These are phyloP conservation scores for Cyberlindnera americana DNA, from an alignment of 805 yeast species.

Conservation along the genomic window DNA sequence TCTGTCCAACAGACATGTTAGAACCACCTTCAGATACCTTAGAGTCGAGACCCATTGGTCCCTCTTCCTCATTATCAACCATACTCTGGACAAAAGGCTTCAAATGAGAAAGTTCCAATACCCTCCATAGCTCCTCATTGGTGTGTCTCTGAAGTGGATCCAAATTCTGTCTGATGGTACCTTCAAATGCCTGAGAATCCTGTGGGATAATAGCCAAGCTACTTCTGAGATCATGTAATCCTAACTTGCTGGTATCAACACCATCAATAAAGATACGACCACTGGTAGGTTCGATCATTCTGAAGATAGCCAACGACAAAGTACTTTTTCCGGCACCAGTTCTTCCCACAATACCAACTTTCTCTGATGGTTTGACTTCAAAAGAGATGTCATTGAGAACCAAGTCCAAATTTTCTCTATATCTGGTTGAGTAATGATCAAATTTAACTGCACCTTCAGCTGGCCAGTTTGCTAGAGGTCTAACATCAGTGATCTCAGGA, in stretches of 20 bases:
- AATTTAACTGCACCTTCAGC: conserved; percentile 61
- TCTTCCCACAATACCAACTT: conserved; percentile 93
- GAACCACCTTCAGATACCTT: conserved; percentile 63
- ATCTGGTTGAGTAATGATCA: conserved; percentile 71
- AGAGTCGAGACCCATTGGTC: conserved; percentile 48
- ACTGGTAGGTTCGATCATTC: conserved; percentile 73
- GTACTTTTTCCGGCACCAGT: conserved; percentile 97
- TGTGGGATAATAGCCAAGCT: conserved; percentile 86
- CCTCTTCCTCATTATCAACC: conserved; percentile 47
- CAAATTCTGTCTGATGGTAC: conserved; percentile 77
- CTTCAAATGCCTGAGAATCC: conserved; percentile 90
- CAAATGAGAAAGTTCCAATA: conserved; percentile 73
- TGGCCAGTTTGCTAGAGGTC: conserved; percentile 80
- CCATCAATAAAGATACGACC: conserved; percentile 73
- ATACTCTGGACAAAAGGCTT: conserved; percentile 59
- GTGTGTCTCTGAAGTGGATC: conserved; percentile 70
- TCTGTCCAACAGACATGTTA: conserved; percentile 73
- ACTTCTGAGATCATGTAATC: conserved; percentile 73
- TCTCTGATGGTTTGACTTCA: conserved; percentile 67
- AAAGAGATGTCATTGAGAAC: conserved; percentile 68
- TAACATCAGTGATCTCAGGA: conserved; percentile 57
- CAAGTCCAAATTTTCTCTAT: conserved; percentile 78
- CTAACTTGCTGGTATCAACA: conserved; percentile 62
- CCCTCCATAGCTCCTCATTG: conserved; percentile 81
- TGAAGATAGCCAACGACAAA: conserved; percentile 75